Conservation (phyloP, 352 stramenopile species). For the Phytophthora parvispora region DNA sequence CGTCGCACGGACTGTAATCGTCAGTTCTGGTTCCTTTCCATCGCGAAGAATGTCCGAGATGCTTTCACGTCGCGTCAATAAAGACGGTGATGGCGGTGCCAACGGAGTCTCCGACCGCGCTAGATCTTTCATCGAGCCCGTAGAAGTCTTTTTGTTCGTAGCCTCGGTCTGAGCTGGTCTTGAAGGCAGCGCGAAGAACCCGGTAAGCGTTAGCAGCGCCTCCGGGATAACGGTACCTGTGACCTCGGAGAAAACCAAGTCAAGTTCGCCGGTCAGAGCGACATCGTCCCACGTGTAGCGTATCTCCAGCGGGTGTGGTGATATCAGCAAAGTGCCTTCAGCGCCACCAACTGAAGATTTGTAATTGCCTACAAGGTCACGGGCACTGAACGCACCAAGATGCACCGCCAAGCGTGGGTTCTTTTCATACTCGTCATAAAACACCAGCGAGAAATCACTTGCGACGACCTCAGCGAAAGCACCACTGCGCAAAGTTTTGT, state of each 20-base stretch:
- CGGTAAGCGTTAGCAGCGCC: constrained; percentile 45
- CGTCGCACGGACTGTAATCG: constrained; percentile 51
- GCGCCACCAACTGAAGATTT: constrained; percentile 1
- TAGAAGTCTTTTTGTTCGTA: not conserved
- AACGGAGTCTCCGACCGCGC: not conserved
- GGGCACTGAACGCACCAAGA: constrained; percentile 50
- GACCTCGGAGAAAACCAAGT: constrained; percentile 60
- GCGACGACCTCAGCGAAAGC: constrained; percentile 44
- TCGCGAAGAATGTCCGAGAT: constrained; percentile 64
- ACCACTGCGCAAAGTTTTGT: not conserved
- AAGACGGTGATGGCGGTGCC: constrained; percentile 21
- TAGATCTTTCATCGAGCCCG: constrained; percentile 6
- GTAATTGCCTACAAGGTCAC: constrained; percentile 46
- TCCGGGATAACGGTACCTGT: constrained; percentile 68
- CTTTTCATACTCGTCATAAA: constrained; percentile 51
- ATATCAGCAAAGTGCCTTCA: constrained; percentile 47
- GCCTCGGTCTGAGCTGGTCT: constrained; percentile 8
- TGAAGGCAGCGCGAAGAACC: constrained; percentile 67
- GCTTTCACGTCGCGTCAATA: constrained; percentile 50
- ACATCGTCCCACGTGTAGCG: constrained; percentile 73
- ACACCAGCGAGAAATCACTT: constrained; percentile 44
- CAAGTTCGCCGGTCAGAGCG: constrained; percentile 50
- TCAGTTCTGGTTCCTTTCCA: constrained; percentile 51
- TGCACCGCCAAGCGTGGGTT: constrained; percentile 52
- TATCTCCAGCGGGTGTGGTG: constrained; percentile 49